Base-by-base conservation (phyloP, 805 yeast genomes). In the Saccharomyces jurei region DNA sequence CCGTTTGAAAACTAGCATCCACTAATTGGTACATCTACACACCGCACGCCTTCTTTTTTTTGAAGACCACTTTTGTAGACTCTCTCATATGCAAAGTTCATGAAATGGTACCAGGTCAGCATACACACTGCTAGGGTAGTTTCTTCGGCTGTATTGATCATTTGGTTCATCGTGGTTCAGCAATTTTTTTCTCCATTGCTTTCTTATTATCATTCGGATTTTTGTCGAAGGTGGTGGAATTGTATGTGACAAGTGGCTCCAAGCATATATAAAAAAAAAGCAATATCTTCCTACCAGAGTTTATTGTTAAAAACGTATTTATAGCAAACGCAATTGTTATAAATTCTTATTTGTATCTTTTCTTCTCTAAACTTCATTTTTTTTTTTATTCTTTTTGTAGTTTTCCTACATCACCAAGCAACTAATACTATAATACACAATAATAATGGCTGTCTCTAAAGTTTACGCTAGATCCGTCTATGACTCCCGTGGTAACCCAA, bases 401-500 rank as follows among this genome's bases (percentile, higher is more conserved):
- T 29, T 46, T 44, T 52, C 48, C 21, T 48, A 58, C 49, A 46
- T 49, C 22, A 58, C 59, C 64, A 64, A 62, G 62, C 62, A 62
- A 56, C 52, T 50, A 48, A 55, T 50, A 54, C 48, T 46, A 54
- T 58, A 54, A 56, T 54, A 58, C 44, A 58, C 49, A 58, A 54
- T 50, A 57, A 61, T 49, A 74, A 89, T 89, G 96, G 86, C 96
- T 67, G 82, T 89, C 71, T 75, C 88, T 66, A 91, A 92, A 78
- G 79, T 91, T 68, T 84, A 81, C 77, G 88, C 98, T 71, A 91
- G 99, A 81, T 87, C 84, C 83, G 96, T 92, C 78, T 92, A 94
- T 86, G 99, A 92, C 81, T 92, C 98, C 70, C 89, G 99, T 81
- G 98, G 98, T 80, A 94, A 92, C 86, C 99, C 99, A 80, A 92